phyloP scores from a whole-genome alignment of 257 asterid species.

The Scutellaria minor region DNA sequence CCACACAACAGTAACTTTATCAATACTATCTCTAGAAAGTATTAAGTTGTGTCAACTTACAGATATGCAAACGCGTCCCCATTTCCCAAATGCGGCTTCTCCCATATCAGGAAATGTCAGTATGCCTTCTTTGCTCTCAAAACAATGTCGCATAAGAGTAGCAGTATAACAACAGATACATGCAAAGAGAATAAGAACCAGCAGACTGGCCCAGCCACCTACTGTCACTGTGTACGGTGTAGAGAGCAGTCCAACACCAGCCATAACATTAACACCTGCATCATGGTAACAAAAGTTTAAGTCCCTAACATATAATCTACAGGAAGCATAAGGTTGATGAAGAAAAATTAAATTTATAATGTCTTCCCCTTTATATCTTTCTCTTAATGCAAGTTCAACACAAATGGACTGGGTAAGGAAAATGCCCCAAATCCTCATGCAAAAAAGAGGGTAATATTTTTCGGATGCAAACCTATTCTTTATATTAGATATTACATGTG shows the following conservation, averaged over 20 bases:
- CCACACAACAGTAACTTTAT: not conserved
- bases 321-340: not conserved
- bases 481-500: not conserved
- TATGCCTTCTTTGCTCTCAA: slow-evolving; percentile 72
- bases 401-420: not conserved
- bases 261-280: slow-evolving; percentile 83
- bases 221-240: slow-evolving; percentile 74
- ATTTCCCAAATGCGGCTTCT: slow-evolving; percentile 91
- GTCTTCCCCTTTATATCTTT: not conserved
- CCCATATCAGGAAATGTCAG: slow-evolving; percentile 89
- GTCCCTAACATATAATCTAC: not conserved
- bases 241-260: slow-evolving; percentile 90
- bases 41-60: slow-evolving; percentile 46
- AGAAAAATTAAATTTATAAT: not conserved
- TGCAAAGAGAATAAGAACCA: slow-evolving; percentile 68
- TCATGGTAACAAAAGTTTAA: slow-evolving; percentile 1
- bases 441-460: not conserved
- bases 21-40: slow-evolving; percentile 19
- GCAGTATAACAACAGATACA: slow-evolving; percentile 84
- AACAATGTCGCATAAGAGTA: slow-evolving; percentile 75
- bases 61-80: slow-evolving; percentile 75
- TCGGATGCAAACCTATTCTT: not conserved
- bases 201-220: slow-evolving; percentile 85
- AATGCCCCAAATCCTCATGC: not conserved
- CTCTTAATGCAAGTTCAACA: slow-evolving; percentile 3